A percentile compares a stretch with the other conserved stretches of the same genome.
phyloP scores from a whole-genome alignment of 225 moss, liverwort and hornwort genomes.

The Polytrichum formosum region DNA sequence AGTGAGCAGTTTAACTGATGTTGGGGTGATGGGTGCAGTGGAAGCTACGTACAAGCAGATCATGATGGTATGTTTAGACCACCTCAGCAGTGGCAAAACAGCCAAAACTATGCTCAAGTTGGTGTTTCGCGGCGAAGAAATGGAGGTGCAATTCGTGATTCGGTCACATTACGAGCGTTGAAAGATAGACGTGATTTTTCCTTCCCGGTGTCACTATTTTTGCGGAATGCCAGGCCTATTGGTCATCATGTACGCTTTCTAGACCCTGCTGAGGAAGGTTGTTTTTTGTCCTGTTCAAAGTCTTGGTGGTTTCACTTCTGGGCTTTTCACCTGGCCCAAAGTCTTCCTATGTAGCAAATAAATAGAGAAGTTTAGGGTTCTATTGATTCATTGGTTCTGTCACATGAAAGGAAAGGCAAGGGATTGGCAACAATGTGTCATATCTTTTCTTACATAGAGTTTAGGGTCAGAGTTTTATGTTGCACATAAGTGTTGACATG shows the following conservation, averaged over 20 bases:
- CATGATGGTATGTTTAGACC: constrained; percentile 57
- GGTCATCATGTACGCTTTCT: constrained; percentile 73
- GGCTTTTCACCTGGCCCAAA: too few species aligned
- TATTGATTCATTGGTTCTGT: too few species aligned
- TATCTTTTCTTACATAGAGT: too few species aligned
- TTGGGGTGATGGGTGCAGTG: constrained; percentile 33
- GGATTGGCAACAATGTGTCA: too few species aligned
- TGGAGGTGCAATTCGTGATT: constrained; percentile 79
- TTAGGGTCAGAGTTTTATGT: too few species aligned
- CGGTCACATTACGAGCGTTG: constrained; percentile 60
- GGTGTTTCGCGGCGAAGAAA: constrained; percentile 79
- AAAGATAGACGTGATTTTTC: constrained; percentile 59
- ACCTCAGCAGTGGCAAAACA: constrained; percentile 74
- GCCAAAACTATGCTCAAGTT: constrained; percentile 69
- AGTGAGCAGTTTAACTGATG: neutral
- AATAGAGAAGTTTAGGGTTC: too few species aligned
- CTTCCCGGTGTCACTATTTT: constrained; percentile 62
- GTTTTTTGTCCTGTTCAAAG: too few species aligned
- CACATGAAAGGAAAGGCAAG: too few species aligned
- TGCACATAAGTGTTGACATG: too few species aligned
- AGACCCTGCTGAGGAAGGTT: neutral
- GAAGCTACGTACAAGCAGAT: constrained; percentile 54
- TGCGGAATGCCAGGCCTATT: constrained; percentile 78
- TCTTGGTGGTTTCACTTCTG: too few species aligned
- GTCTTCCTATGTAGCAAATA: too few species aligned